Percentiles rank a stretch among this genome's conserved stretches.
Conservation (phyloP, 2,329 filamentous ascomycete species). For the Fusarium armeniacum region DNA sequence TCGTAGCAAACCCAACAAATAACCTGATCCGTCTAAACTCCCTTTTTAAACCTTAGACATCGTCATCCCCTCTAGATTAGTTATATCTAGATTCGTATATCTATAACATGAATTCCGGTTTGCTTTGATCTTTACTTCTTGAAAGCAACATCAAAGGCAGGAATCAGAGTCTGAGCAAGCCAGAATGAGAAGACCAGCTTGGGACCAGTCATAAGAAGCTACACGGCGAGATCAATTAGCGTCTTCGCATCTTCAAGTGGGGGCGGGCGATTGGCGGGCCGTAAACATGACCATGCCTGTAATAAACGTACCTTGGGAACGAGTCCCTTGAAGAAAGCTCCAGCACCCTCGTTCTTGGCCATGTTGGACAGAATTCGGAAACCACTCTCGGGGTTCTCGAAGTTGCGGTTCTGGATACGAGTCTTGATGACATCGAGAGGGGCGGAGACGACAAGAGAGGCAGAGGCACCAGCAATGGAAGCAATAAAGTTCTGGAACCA, state of each 20-base stretch:
- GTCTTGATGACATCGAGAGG: constrained; percentile 99
- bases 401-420: constrained; percentile 97
- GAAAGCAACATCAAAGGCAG: constrained; percentile 78
- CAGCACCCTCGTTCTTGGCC: constrained; percentile 88
- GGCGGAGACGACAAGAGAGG: constrained; percentile 95
- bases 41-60: constrained; percentile 20
- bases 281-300: constrained; percentile 1
- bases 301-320: constrained; percentile 79
- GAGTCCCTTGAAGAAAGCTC: constrained; percentile 96
- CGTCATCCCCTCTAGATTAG: constrained; percentile 24
- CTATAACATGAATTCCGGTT: constrained; percentile 29
- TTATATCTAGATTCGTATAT: constrained; percentile 38
- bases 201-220: constrained; percentile 97
- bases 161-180: constrained; percentile 98
- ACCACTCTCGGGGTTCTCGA: constrained; percentile 95
- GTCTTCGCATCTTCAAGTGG: constrained; percentile 30
- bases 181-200: constrained; percentile 99
- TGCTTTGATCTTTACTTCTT: constrained; percentile 39
- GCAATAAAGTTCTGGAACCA: constrained; percentile 99
- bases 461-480: constrained; percentile 93
- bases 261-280: constrained; percentile 6
- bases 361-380: constrained; percentile 94
- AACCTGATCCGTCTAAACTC: constrained; percentile 44
- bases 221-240: constrained; percentile 39
- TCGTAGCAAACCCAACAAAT: constrained; percentile 45